Evolutionary conservation across 2,329 filamentous ascomycete species (phyloP), one percentile per base, ranked within the genome.

Genomic region (Furcasterigmium sp.): DNA sequence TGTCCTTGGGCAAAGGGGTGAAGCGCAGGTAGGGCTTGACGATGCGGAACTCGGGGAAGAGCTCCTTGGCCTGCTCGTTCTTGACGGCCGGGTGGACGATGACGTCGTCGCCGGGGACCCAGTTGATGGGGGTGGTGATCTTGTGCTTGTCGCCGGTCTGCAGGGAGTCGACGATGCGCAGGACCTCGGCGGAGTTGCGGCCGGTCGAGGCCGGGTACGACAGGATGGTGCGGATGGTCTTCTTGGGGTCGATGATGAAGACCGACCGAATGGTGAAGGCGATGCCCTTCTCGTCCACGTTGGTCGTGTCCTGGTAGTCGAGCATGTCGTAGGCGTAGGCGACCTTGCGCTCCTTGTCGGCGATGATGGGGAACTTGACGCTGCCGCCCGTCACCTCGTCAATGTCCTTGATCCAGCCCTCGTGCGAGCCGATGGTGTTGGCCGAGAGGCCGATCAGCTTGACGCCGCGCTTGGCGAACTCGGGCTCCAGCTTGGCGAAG

Each of bases 191-290:
- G 49, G 84, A 82, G 76, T 90, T 91, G 61, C 86, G 82, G 68
- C 91, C 91, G 37, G 89, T 94, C 46, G 85, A 91, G 48, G 91
- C 90, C 35, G 91, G 91, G 76, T 95, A 96, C 61, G 87, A 84
- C 73, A 95, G 85, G 64, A 89, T 94, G 63, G 91, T 82, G 57
- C 91, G 85, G 70, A 95, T 93, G 67, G 85, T 91, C 83, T 95
- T 95, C 68, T 80, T 82, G 51, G 90, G 90, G 73, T 95, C 90
- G 65, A 95, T 93, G 70, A 95, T 76, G 77, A 94, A 95, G 62
- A 95, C 91, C 56, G 86, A 89, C 59, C 91, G 88, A 70, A 96
- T 95, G 56, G 91, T 95, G 71, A 95, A 91, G 44, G 90, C 89
- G 56, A 91, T 86, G 55, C 85, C 85, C 78, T 88, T 88, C 58